These are phyloP conservation scores for Coniella vitis DNA, from an alignment of 2,329 filamentous ascomycete species.

Conservation along the genomic window DNA sequence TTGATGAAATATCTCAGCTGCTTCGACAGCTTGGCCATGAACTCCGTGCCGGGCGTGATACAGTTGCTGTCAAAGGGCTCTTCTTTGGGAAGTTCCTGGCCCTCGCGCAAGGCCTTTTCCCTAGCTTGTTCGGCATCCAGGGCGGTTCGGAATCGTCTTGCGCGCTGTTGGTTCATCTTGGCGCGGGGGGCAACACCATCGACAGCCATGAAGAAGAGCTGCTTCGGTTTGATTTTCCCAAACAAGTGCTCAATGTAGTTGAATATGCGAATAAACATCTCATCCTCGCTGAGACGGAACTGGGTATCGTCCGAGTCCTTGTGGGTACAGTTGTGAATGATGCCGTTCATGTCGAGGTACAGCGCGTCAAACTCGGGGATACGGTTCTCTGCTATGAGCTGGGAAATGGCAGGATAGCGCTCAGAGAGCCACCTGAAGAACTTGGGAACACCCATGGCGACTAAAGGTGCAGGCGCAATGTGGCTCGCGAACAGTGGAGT, in stretches of 20 bases:
- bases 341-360: slow-evolving; percentile 98
- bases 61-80: slow-evolving; percentile 98
- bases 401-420: slow-evolving; percentile 96
- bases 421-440: slow-evolving; percentile 99
- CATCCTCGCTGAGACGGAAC: slow-evolving; percentile 90
- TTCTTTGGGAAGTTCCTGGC: slow-evolving; percentile 88
- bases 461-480: slow-evolving; percentile 15
- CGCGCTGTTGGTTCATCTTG: slow-evolving; percentile 99
- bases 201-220: slow-evolving; percentile 99
- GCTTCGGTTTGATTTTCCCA: slow-evolving; percentile 96
- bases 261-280: slow-evolving; percentile 99
- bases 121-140: slow-evolving; percentile 83
- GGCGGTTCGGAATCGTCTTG: slow-evolving; percentile 89
- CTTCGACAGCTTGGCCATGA: slow-evolving; percentile 92
- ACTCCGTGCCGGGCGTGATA: slow-evolving; percentile 93
- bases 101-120: slow-evolving; percentile 86
- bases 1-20: slow-evolving; percentile 98
- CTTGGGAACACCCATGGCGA: slow-evolving; percentile 56
- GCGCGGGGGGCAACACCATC: slow-evolving; percentile 95
- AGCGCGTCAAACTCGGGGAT: slow-evolving; percentile 98
- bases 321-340: slow-evolving; percentile 99
- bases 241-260: slow-evolving; percentile 99
- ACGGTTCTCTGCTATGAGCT: slow-evolving; percentile 95
- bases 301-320: slow-evolving; percentile 89
- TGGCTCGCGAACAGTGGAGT: neutral